Conservation (phyloP, 176 grass and related monocot genomes). For the Oryza coarctata region DNA sequence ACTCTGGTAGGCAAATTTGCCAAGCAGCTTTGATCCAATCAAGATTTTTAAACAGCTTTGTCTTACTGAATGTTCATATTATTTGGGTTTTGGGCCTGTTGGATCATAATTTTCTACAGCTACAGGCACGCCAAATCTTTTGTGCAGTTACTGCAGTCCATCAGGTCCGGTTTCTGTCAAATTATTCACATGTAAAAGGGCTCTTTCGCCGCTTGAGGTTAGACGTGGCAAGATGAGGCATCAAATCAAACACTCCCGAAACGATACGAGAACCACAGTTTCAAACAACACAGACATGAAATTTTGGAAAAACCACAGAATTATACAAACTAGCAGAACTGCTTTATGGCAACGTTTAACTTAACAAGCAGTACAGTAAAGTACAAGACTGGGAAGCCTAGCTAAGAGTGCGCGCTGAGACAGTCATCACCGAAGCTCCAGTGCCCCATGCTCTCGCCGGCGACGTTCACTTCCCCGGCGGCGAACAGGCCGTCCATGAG, state of each 20-base stretch:
- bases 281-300: neutral
- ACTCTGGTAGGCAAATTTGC: no score
- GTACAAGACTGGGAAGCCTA: neutral
- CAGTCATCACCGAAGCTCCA: constrained; percentile 67
- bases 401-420: constrained; percentile 14
- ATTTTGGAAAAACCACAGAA: neutral
- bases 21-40: no score
- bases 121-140: no score
- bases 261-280: neutral
- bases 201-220: no score
- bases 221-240: no score
- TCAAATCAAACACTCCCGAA: no score
- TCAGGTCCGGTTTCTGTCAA: neutral
- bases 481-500: constrained; percentile 32
- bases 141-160: neutral
- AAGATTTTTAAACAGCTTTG: no score
- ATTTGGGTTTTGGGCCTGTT: no score
- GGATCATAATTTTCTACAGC: no score
- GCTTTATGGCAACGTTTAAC: neutral
- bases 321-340: neutral
- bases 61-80: no score
- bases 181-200: no score
- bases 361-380: neutral
- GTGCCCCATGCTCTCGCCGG: constrained; percentile 20
- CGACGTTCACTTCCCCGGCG: neutral